phyloP scores from a whole-genome alignment of 441 rosid genomes.

The Mallotus japonicus region DNA sequence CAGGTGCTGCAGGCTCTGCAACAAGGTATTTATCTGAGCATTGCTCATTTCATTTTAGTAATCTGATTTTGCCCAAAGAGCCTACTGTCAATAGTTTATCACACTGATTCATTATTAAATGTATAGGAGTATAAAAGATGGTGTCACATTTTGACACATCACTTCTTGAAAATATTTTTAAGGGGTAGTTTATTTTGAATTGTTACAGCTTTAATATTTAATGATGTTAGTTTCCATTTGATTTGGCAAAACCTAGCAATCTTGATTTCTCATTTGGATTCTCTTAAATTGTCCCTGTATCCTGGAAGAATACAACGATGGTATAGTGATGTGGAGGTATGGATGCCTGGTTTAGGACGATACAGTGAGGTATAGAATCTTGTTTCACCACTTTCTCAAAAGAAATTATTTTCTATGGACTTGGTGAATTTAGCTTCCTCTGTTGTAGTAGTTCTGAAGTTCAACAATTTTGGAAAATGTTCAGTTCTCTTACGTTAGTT shows the following conservation, averaged over 20 bases:
- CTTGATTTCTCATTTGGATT: neutral
- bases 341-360: slow-evolving; percentile 97
- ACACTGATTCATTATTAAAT: too few relatives aligned
- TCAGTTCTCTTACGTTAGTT: too few relatives aligned
- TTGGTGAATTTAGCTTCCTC: too few relatives aligned
- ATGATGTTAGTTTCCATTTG: neutral
- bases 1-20: slow-evolving; percentile 98
- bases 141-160: too few relatives aligned
- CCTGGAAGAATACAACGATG: neutral
- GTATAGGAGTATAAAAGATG: too few relatives aligned
- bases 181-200: neutral
- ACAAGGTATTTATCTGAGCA: slow-evolving; percentile 31
- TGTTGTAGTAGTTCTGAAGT: neutral
- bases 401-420: neutral
- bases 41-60: neutral
- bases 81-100: neutral
- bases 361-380: slow-evolving; percentile 70
- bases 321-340: slow-evolving; percentile 74
- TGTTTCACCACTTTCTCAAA: neutral
- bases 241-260: neutral
- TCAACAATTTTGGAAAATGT: neutral
- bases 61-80: neutral
- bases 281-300: neutral
- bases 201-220: neutral
- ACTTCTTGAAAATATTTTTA: too few relatives aligned